phyloP scores from a whole-genome alignment of 257 asterid genomes.

The Solanum paucissectum region DNA sequence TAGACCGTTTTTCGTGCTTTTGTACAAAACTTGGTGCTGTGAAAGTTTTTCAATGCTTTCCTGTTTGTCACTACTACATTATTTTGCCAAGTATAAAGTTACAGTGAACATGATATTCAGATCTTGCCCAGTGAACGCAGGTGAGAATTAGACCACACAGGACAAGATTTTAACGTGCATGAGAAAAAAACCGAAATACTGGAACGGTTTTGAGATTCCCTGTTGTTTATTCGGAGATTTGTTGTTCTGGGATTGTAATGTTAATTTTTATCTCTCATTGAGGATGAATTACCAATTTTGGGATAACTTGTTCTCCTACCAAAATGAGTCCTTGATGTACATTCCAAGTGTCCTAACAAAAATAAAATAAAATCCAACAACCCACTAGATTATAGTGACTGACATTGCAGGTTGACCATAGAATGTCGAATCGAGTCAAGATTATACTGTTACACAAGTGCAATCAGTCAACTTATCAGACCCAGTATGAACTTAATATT shows the following conservation, averaged over 20 bases:
- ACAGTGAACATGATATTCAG: background rate
- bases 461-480: background rate
- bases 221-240: background rate
- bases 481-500: background rate
- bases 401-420: background rate
- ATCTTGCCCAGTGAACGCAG: background rate
- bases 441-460: background rate
- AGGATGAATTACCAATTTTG: background rate
- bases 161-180: background rate
- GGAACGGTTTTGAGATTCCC: background rate
- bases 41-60: background rate
- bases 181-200: background rate
- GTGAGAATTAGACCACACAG: background rate
- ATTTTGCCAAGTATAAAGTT: background rate
- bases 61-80: background rate
- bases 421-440: background rate
- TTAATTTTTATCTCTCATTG: background rate
- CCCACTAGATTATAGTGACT: background rate
- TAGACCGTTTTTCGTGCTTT: background rate
- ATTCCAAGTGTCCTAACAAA: background rate
- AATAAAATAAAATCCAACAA: background rate
- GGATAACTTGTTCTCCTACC: background rate
- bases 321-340: background rate
- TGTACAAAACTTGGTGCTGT: background rate
- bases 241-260: background rate